Evolutionary conservation across 441 rosid genomes (phyloP), one percentile per base, ranked within the genome.

Genomic region (Breynia disticha): DNA sequence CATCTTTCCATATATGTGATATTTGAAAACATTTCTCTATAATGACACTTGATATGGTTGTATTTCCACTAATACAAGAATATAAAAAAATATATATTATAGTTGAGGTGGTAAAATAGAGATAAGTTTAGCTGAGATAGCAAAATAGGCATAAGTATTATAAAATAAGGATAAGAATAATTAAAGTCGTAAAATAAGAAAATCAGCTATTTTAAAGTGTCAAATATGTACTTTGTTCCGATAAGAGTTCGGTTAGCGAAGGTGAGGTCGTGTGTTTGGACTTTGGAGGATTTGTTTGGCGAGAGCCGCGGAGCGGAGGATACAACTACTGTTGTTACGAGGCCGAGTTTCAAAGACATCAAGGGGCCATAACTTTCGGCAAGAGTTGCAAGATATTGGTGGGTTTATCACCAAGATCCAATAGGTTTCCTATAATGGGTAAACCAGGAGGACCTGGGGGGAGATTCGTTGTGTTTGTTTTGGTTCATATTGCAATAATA

Each of bases 361-460:
- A 67, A 43, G 18, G 60, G 64, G 11, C 72, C 67, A 54, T 62
- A 48, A 37, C 19, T 21, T 17, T 42, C n/a, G 51, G 69, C 52
- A 15, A 68, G 68, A 37, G 49, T 47, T 19, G 65, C 55, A 7
- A 67, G 32, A 16, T 64, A 57, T 37, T 38, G 35, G 56, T 67
- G 64, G 16, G 59, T 59, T 38, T 54, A 17, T 55, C 51, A 14
- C 67, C 57, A 7, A 62, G 55, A 1, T 52, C 20, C 1, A 52
- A 21, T 18, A 67, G 61, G 50, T 56, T 67, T 1, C 67, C 72
- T n/a, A 67, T 7, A 15, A 62, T 43, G 0, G 64, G 67, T 14
- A 48, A 18, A 9, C 53, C 39, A 4, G 35, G 0, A 13, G 72
- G 72, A 5, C 72, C 72, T 12, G 67, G 72, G 1, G 72, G 72